Conservation (phyloP, 768 basidiomycete species). For the Suillus fuscotomentosus region DNA sequence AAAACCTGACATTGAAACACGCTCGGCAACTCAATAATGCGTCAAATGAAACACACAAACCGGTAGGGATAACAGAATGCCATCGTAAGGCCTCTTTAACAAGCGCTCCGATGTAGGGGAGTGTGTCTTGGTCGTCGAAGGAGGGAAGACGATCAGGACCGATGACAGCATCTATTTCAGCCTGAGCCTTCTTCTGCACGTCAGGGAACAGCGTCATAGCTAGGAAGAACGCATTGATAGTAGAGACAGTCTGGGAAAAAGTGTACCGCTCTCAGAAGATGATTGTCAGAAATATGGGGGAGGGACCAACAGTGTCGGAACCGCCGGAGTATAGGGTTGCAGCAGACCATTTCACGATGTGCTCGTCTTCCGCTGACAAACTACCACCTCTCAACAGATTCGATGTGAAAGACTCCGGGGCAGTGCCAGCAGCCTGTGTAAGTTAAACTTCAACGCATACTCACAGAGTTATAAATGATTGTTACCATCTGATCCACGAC, state of each 20-base stretch:
- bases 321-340: conserved; percentile 29
- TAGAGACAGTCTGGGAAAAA: neutral
- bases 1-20: conserved; percentile 9
- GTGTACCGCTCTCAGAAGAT: neutral
- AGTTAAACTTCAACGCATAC: neutral
- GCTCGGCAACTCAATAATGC: conserved; percentile 30
- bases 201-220: conserved; percentile 30
- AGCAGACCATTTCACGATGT: conserved; percentile 60
- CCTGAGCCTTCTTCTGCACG: conserved; percentile 56
- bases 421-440: conserved; percentile 50
- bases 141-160: conserved; percentile 61
- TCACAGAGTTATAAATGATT: neutral
- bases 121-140: conserved; percentile 52
- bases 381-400: conserved; percentile 51
- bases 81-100: conserved; percentile 55
- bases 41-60: conserved; percentile 37
- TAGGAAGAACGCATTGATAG: conserved; percentile 9
- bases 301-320: neutral
- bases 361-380: conserved; percentile 53
- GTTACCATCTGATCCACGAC: conserved; percentile 62
- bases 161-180: conserved; percentile 58
- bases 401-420: conserved; percentile 52
- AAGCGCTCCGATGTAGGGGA: conserved; percentile 63
- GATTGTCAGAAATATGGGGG: neutral
- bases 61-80: conserved; percentile 37